These are phyloP conservation scores for Aspergillus aculeatus DNA, from an alignment of 2,329 filamentous ascomycete genomes.

Conservation along the genomic window DNA sequence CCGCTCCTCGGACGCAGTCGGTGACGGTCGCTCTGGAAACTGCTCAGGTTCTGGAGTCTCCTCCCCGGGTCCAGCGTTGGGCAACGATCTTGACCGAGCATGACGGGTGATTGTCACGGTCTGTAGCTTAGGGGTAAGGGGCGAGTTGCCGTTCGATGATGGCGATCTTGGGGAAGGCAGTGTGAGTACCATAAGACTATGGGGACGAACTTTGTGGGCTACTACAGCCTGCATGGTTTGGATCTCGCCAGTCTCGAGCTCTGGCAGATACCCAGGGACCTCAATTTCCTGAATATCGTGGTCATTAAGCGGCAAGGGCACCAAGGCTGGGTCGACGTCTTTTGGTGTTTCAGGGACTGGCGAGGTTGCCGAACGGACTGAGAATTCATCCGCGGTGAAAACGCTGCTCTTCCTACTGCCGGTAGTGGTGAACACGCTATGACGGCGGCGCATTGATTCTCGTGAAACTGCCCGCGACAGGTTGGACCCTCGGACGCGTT, in stretches of 20 bases:
- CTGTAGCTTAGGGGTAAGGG: constrained; percentile 25
- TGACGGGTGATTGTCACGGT: constrained; percentile 29
- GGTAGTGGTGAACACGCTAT: constrained; percentile 21
- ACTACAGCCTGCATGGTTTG: constrained; percentile 38
- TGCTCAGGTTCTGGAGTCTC: constrained; percentile 16
- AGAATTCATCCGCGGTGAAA: constrained; percentile 34
- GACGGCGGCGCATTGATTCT: constrained; percentile 40
- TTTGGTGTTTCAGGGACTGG: constrained; percentile 16
- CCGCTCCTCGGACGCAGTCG: constrained; percentile 28
- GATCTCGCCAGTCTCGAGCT: constrained; percentile 58
- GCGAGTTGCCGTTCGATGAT: constrained; percentile 25
- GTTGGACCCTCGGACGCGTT: constrained; percentile 52
- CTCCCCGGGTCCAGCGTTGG: constrained; percentile 37
- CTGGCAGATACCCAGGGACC: constrained; percentile 64
- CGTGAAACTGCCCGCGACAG: constrained; percentile 43
- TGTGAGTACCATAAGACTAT: constrained; percentile 44
- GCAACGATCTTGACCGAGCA: constrained; percentile 52
- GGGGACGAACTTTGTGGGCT: constrained; percentile 44
- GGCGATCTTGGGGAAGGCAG: constrained; percentile 31
- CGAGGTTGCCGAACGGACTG: constrained; percentile 10
- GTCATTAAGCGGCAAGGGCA: constrained; percentile 33
- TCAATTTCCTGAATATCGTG: constrained; percentile 68
- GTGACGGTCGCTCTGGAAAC: constrained; percentile 21
- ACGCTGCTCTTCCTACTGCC: constrained; percentile 41
- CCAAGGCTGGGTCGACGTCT: constrained; percentile 32